Percentiles rank a stretch among this genome's conserved stretches.
Evolutionary conservation across 1,284 basidiomycete species (phyloP).

Genomic region (Rhizoctonia solani): DNA sequence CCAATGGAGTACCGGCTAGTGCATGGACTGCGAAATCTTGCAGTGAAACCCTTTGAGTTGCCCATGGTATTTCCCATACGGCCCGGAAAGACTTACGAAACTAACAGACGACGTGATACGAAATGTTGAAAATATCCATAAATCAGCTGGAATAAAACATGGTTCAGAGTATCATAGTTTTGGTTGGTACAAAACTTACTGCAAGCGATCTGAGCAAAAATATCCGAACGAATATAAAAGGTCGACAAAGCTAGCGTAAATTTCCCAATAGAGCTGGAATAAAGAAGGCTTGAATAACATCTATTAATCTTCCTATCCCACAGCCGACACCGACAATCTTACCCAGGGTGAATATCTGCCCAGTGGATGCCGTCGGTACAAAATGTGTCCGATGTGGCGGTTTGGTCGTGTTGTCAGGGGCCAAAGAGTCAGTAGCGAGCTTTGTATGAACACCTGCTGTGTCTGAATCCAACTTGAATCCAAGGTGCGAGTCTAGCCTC

Average conservation of each 20-base stretch:
- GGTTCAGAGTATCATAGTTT: neutral
- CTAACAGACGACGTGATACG: neutral
- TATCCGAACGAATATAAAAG: neutral
- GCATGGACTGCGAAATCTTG: slow-evolving; percentile 28
- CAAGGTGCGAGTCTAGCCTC: no score
- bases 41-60: neutral
- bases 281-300: neutral
- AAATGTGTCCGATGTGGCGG: slow-evolving; percentile 20
- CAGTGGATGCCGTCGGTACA: slow-evolving; percentile 2
- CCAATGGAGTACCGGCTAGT: slow-evolving; percentile 3
- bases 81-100: neutral
- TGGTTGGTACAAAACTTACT: neutral
- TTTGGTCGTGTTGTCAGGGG: neutral
- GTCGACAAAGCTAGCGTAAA: neutral
- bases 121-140: neutral
- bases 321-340: neutral
- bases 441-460: no score
- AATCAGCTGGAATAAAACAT: neutral
- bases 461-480: no score
- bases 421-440: no score
- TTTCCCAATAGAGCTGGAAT: neutral
- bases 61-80: neutral
- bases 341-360: neutral
- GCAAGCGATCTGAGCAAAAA: neutral
- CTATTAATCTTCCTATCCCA: neutral